Conservation (phyloP, 352 stramenopile species). For the Thalassiosira hispida region DNA sequence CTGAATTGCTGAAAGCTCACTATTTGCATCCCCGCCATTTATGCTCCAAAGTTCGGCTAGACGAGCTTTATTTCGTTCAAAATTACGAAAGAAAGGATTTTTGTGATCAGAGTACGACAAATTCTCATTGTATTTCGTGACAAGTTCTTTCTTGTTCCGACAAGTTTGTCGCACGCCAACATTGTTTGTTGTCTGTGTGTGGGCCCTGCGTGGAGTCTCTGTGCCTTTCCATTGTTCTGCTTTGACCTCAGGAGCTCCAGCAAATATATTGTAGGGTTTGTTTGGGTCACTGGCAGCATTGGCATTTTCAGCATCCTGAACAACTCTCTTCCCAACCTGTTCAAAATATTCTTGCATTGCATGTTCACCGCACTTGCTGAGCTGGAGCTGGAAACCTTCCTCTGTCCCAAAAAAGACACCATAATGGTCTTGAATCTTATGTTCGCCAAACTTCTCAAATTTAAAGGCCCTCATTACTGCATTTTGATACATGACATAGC, state of each 20-base stretch:
- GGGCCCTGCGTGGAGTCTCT: no score
- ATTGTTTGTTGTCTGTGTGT: no score
- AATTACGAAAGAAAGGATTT: constrained; percentile 40
- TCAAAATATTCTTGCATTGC: constrained; percentile 47
- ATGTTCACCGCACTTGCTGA: constrained; percentile 27
- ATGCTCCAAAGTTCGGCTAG: constrained; percentile 24
- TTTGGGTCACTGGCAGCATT: background rate
- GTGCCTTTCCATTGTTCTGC: background rate
- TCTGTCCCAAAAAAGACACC: constrained; percentile 35
- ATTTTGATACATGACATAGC: constrained; percentile 39
- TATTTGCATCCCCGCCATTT: background rate
- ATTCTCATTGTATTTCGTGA: no score
- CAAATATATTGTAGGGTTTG: constrained; percentile 9
- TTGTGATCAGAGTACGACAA: constrained; percentile 2
- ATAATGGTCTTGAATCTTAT: constrained; percentile 47
- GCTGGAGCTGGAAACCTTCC: constrained; percentile 19
- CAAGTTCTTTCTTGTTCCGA: no score
- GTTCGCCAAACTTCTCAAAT: constrained; percentile 37
- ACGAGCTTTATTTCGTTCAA: constrained; percentile 38
- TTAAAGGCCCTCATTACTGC: constrained; percentile 40
- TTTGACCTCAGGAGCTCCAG: background rate
- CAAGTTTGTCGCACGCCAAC: no score
- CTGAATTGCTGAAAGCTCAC: constrained; percentile 20
- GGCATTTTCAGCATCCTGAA: constrained; percentile 23
- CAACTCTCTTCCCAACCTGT: constrained; percentile 17